Evolutionary conservation across 495 filamentous ascomycete species (phyloP).

Genomic region (Diplogelasinospora grovesii): DNA sequence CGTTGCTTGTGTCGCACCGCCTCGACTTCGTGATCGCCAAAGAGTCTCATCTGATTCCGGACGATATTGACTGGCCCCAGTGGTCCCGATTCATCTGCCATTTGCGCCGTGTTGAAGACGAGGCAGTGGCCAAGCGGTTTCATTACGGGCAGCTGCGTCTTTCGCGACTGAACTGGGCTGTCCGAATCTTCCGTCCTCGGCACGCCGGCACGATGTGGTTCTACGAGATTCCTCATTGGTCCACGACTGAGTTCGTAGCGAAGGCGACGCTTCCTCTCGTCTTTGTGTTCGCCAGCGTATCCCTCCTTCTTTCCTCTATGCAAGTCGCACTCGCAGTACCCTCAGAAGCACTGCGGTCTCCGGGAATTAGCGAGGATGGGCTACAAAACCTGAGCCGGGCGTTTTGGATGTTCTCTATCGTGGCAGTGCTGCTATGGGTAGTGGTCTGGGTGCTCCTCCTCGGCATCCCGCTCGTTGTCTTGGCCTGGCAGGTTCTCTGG

Average conservation of each 20-base stretch:
- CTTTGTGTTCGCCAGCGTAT: constrained; percentile 10
- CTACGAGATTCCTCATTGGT: constrained; percentile 6
- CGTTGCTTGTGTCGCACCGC: constrained; percentile 3
- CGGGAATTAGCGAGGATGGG: constrained; percentile 4
- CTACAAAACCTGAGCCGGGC: constrained; percentile 2
- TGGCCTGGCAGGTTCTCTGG: too few species aligned
- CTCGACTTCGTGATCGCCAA: constrained; percentile 4
- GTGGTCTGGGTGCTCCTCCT: too few species aligned
- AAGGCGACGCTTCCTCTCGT: constrained; percentile 8
- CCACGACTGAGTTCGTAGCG: constrained; percentile 2
- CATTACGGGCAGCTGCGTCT: constrained; percentile 8
- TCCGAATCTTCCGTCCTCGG: constrained; percentile 1
- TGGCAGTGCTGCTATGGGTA: too few species aligned
- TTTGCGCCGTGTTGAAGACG: constrained; percentile 1
- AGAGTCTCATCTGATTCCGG: constrained; percentile 3
- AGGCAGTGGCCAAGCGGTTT: not conserved
- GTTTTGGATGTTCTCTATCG: too few species aligned
- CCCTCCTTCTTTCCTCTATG: constrained; percentile 8
- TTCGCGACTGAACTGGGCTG: constrained; percentile 5
- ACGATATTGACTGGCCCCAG: constrained; percentile 1
- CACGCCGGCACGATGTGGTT: constrained; percentile 1
- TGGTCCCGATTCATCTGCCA: constrained; percentile 2
- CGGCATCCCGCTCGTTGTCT: too few species aligned
- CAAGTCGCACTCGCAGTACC: constrained; percentile 8
- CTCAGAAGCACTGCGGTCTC: constrained; percentile 2